A percentile compares a stretch with the other conserved stretches of the same genome.
These are phyloP conservation scores for Urtica urens DNA, from an alignment of 306 rosid species.

Conservation along the genomic window DNA sequence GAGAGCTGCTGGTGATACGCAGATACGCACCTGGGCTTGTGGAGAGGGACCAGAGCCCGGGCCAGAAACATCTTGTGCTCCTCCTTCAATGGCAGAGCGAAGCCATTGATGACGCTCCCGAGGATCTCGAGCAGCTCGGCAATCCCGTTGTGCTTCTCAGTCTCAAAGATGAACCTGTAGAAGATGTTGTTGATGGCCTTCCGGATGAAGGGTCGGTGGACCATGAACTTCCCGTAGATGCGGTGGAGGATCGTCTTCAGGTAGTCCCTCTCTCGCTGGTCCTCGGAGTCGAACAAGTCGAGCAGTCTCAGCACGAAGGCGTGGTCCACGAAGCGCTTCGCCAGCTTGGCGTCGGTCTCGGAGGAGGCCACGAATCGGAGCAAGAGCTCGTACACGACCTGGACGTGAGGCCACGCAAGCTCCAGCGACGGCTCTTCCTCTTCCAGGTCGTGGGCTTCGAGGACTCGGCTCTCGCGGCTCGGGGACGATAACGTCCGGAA, in stretches of 20 bases:
- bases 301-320: conserved; percentile 47
- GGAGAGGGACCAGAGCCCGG: conserved; percentile 52
- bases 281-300: conserved; percentile 58
- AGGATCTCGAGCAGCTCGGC: conserved; percentile 54
- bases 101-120: conserved; percentile 54
- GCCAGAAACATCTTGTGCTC: conserved; percentile 61
- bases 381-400: conserved; percentile 44
- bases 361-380: conserved; percentile 45
- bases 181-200: conserved; percentile 52
- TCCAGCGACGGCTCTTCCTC: conserved; percentile 53
- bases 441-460: conserved; percentile 35
- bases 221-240: conserved; percentile 57
- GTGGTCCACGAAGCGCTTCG: conserved; percentile 45
- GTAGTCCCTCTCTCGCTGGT: conserved; percentile 61
- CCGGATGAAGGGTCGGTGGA: conserved; percentile 54
- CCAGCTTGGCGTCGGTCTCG: conserved; percentile 54
- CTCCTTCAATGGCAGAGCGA: conserved; percentile 60
- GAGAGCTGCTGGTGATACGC: conserved; percentile 55
- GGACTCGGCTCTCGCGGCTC: conserved; percentile 28
- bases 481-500: conserved; percentile 38
- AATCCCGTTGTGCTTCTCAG: conserved; percentile 48
- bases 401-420: conserved; percentile 57
- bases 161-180: conserved; percentile 52
- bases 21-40: conserved; percentile 48
- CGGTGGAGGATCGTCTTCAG: conserved; percentile 53